phyloP scores from a whole-genome alignment of 192 early-diverging fungal species.

The Phlyctochytrium bullatum region DNA sequence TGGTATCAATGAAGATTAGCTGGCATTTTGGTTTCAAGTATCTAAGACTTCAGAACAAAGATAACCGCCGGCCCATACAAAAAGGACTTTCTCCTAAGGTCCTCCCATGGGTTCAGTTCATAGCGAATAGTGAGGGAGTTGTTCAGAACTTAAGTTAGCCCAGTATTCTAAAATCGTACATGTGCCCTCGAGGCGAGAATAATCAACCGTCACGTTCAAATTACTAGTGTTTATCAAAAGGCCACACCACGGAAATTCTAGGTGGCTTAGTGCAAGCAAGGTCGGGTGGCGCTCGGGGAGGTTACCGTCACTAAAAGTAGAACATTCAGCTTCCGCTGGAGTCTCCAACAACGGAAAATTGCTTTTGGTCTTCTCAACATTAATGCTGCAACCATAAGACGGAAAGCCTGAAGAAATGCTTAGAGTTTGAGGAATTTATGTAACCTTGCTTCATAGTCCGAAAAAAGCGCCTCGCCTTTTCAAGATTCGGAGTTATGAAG shows the following conservation, averaged over 20 bases:
- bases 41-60: no score
- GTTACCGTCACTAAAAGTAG: no score
- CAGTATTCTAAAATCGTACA: constrained; percentile 12
- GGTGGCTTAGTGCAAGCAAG: no score
- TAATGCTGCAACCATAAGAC: constrained; percentile 74
- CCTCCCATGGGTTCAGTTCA: no score
- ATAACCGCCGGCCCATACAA: no score
- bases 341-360: no score
- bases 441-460: constrained; percentile 56
- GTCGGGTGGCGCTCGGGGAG: no score
- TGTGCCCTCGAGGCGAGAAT: constrained; percentile 46
- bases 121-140: no score
- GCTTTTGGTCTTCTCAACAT: constrained; percentile 72
- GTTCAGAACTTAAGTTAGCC: no score
- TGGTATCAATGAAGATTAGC: constrained; percentile 61
- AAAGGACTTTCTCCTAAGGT: no score
- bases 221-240: constrained; percentile 65
- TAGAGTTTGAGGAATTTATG: neutral
- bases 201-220: constrained; percentile 71
- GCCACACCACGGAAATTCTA: constrained; percentile 85
- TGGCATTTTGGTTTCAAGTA: constrained; percentile 61
- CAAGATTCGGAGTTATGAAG: constrained; percentile 57
- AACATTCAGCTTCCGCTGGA: no score
- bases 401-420: constrained; percentile 42
- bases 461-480: constrained; percentile 54